Evolutionary conservation across 176 grass and related monocot genomes (phyloP).

Genomic region (Oryza meyeriana): DNA sequence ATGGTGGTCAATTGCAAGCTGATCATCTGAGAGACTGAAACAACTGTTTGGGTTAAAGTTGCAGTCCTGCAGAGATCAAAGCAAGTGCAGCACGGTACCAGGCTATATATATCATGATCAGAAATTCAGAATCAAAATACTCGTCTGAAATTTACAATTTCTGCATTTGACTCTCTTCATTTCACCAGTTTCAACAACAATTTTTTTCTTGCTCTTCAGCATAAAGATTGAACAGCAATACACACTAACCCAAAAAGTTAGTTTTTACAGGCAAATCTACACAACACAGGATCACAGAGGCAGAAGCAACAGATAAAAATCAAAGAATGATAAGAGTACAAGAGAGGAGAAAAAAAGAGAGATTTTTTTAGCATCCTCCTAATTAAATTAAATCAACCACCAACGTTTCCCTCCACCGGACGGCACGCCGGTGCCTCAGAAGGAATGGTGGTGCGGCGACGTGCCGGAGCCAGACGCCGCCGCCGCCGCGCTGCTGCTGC

Average conservation of each 20-base stretch:
- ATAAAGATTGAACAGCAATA: not conserved
- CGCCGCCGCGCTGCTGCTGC: not conserved
- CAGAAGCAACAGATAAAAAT: not conserved
- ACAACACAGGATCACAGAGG: not conserved
- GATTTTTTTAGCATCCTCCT: not conserved
- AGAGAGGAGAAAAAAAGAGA: not conserved
- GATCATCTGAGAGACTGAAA: not conserved
- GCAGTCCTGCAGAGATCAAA: not conserved
- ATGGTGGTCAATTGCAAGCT: not conserved
- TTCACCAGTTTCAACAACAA: not conserved
- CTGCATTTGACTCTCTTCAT: not conserved
- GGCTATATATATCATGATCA: not conserved
- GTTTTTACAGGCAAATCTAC: constrained; percentile 45
- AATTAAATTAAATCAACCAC: not conserved
- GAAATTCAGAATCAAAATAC: not conserved
- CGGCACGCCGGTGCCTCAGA: not conserved
- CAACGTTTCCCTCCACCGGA: not conserved
- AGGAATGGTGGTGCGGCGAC: constrained; percentile 37
- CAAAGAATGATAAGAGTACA: constrained; percentile 44
- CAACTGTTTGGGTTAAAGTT: not conserved
- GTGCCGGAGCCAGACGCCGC: constrained; percentile 29
- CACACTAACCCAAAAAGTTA: constrained; percentile 26
- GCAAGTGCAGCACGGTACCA: not conserved
- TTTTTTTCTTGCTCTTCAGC: constrained; percentile 23
- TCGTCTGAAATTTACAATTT: not conserved